These are phyloP conservation scores for Boletus reticulatus DNA, from an alignment of 768 basidiomycete species.

Conservation along the genomic window DNA sequence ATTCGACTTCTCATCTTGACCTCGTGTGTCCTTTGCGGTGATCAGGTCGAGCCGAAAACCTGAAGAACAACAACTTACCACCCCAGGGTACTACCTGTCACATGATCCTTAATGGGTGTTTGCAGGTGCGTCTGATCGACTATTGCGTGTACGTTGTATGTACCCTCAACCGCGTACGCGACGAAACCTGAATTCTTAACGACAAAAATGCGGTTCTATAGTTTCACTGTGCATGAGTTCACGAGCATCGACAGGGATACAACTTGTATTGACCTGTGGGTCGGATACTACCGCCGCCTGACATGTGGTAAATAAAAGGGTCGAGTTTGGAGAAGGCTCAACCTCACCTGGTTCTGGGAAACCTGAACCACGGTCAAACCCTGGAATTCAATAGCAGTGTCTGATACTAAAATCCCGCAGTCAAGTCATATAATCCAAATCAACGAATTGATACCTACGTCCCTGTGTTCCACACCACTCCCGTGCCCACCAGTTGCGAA, in stretches of 20 bases:
- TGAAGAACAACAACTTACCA: slow-evolving; percentile 31
- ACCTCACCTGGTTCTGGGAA: slow-evolving; percentile 68
- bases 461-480: slow-evolving; percentile 68
- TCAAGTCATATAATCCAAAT: neutral
- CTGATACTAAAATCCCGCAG: slow-evolving; percentile 53
- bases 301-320: neutral
- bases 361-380: slow-evolving; percentile 86
- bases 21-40: slow-evolving; percentile 53
- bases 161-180: slow-evolving; percentile 72
- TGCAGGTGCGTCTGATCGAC: slow-evolving; percentile 83
- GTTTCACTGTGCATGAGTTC: neutral
- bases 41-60: neutral
- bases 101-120: slow-evolving; percentile 53
- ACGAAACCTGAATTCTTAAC: slow-evolving; percentile 79
- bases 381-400: slow-evolving; percentile 77
- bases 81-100: slow-evolving; percentile 64
- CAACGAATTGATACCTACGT: slow-evolving; percentile 40
- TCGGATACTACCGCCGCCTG: slow-evolving; percentile 72
- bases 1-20: slow-evolving; percentile 71
- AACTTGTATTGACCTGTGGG: slow-evolving; percentile 42
- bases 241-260: neutral
- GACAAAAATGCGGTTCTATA: slow-evolving; percentile 71
- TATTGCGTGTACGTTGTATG: slow-evolving; percentile 75
- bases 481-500: slow-evolving; percentile 85
- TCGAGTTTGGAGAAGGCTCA: neutral